A percentile compares a stretch with the other conserved stretches of the same genome.
These are phyloP conservation scores for Cerioporus squamosus DNA, from an alignment of 1,284 basidiomycete species.

Conservation along the genomic window DNA sequence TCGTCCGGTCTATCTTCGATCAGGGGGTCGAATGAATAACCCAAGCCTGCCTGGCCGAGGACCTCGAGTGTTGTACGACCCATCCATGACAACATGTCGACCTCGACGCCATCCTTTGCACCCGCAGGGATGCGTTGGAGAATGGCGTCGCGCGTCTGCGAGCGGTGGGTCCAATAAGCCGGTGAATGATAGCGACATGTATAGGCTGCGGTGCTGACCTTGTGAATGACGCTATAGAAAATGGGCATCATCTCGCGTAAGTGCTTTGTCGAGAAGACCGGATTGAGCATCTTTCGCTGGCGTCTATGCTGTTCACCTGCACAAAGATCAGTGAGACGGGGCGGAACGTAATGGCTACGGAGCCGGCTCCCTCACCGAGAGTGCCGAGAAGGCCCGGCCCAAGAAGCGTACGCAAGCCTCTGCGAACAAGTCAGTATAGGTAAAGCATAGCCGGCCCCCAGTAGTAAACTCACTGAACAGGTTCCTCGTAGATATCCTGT, in stretches of 20 bases:
- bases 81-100: slow-evolving; percentile 27
- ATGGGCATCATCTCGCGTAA: slow-evolving; percentile 20
- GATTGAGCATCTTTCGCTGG: slow-evolving; percentile 29
- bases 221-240: slow-evolving; percentile 22
- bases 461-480: slow-evolving; percentile 8
- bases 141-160: slow-evolving; percentile 25
- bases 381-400: slow-evolving; percentile 23
- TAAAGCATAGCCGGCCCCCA: neutral
- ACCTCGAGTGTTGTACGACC: slow-evolving; percentile 26
- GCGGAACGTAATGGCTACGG: too few species aligned
- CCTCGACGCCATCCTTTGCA: slow-evolving; percentile 11
- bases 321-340: neutral
- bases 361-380: slow-evolving; percentile 1
- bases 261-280: slow-evolving; percentile 24
- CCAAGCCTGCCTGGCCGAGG: slow-evolving; percentile 23
- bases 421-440: neutral
- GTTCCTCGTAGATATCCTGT: slow-evolving; percentile 34
- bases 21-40: slow-evolving; percentile 25
- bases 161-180: neutral
- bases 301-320: slow-evolving; percentile 26
- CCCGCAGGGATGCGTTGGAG: slow-evolving; percentile 5
- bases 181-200: neutral
- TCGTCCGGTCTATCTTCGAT: slow-evolving; percentile 23
- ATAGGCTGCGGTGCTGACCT: slow-evolving; percentile 2
- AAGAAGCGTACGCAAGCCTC: slow-evolving; percentile 10